phyloP scores from a whole-genome alignment of 768 basidiomycete species.

The Pleurotus tuber-regium region DNA sequence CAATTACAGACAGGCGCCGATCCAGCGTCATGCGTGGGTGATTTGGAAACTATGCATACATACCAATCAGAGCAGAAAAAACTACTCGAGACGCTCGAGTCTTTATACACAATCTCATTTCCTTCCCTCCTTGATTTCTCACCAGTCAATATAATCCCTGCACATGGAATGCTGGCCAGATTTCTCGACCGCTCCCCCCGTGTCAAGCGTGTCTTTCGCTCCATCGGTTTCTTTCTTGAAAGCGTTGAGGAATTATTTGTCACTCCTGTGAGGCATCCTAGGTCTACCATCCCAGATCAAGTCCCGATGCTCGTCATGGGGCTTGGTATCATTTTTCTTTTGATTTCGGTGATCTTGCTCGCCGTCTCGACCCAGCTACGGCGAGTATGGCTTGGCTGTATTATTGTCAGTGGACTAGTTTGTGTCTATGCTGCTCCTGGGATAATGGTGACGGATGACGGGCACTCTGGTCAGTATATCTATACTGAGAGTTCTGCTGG shows the following conservation, averaged over 20 bases:
- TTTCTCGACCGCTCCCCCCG: background rate
- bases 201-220: background rate
- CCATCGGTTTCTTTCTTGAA: background rate
- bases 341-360: constrained; percentile 1
- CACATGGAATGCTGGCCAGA: background rate
- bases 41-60: background rate
- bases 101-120: background rate
- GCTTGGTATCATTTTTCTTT: background rate
- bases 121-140: background rate
- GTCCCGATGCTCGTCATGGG: background rate
- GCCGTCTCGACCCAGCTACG: background rate
- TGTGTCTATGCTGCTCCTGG: background rate
- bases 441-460: background rate
- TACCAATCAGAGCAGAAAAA: background rate
- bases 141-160: background rate
- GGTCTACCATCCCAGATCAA: background rate
- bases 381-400: constrained; percentile 4
- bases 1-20: background rate
- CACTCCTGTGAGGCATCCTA: background rate
- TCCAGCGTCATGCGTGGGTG: background rate
- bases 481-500: background rate
- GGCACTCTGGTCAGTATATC: background rate
- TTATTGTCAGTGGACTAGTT: background rate
- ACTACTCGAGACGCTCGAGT: background rate
- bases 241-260: background rate